A percentile compares a stretch with the other conserved stretches of the same genome.
Evolutionary conservation across 352 stramenopile species (phyloP).

Genomic region (Phytopythium delawarense): DNA sequence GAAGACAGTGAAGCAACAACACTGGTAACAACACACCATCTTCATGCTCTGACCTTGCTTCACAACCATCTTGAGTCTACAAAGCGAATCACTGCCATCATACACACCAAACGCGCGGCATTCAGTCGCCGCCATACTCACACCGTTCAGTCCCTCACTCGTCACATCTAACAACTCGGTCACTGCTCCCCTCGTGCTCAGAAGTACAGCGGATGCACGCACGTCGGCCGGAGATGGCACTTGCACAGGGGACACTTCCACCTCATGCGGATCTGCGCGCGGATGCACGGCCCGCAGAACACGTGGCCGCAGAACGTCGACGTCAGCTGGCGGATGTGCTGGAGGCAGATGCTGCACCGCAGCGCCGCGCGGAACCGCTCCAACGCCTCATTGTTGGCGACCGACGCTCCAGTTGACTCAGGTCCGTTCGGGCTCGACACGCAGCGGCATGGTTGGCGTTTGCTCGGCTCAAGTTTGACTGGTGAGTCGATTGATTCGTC

Average conservation of each 20-base stretch:
- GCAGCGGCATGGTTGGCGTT: conserved; percentile 22
- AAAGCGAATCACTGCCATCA: background rate
- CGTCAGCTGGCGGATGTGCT: conserved; percentile 72
- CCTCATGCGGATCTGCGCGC: conserved; percentile 53
- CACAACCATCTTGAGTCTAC: background rate
- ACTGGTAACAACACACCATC: background rate
- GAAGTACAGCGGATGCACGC: conserved; percentile 76
- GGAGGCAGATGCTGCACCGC: conserved; percentile 82
- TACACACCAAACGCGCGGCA: background rate
- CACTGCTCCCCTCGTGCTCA: conserved; percentile 7
- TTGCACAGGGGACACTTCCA: conserved; percentile 75
- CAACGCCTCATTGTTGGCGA: conserved; percentile 67
- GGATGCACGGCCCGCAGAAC: conserved; percentile 68
- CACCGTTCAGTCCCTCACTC: background rate
- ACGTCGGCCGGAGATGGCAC: conserved; percentile 40
- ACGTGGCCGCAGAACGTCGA: conserved; percentile 77
- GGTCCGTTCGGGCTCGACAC: conserved; percentile 28
- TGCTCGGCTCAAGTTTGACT: conserved; percentile 14
- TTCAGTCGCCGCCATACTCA: background rate
- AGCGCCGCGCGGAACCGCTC: conserved; percentile 67
- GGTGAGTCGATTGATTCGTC: conserved; percentile 8
- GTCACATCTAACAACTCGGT: background rate
- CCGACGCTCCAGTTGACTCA: conserved; percentile 57
- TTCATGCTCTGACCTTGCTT: background rate
- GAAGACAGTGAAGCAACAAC: background rate